phyloP scores from a whole-genome alignment of 2,329 filamentous ascomycete species.

The Thielaviopsis cerberus region DNA sequence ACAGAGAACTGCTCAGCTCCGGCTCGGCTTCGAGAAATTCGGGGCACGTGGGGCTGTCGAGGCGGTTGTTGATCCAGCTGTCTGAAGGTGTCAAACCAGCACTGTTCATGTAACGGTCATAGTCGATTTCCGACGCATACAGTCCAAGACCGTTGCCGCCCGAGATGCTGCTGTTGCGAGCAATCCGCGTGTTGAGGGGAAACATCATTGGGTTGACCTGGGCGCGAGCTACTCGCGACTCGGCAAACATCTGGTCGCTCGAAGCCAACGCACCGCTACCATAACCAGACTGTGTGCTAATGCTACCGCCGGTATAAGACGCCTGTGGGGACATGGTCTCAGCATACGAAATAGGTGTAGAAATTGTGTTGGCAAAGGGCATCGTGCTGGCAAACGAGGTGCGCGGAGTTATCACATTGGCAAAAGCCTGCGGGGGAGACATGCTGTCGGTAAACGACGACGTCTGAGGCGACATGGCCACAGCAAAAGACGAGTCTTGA shows the following conservation, averaged over 20 bases:
- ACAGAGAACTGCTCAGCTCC: conserved; percentile 8
- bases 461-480: neutral
- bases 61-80: neutral
- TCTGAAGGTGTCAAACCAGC: neutral
- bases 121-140: neutral
- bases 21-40: conserved; percentile 1
- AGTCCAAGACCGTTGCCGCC: neutral
- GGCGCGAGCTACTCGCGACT: neutral
- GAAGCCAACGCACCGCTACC: neutral
- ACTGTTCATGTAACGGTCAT: conserved; percentile 2
- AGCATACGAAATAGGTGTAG: neutral
- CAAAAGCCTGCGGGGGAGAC: neutral
- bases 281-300: neutral
- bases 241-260: neutral
- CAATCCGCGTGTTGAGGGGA: neutral
- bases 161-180: neutral
- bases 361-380: neutral
- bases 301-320: neutral
- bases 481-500: neutral
- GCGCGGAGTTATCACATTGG: neutral
- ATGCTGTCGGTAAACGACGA: neutral
- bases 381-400: neutral
- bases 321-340: neutral
- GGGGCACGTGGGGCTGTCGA: conserved; percentile 6
- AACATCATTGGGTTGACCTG: neutral